phyloP scores from a whole-genome alignment of 352 stramenopile genomes.

The Elongisporangium anandrum region DNA sequence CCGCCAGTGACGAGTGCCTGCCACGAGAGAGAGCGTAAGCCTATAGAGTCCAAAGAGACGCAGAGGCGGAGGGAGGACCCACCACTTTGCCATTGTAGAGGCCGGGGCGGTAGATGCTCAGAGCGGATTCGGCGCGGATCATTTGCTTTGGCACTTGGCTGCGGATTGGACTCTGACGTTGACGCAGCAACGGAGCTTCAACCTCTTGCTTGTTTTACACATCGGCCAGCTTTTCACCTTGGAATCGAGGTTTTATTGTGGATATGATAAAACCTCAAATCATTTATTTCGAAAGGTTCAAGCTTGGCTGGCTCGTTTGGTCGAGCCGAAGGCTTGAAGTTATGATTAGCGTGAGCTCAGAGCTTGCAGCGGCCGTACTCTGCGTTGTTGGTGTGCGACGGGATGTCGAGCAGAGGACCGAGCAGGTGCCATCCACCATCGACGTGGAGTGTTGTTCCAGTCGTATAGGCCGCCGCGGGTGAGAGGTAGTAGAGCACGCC shows the following conservation, averaged over 20 bases:
- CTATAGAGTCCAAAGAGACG: background rate
- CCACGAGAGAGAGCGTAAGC: constrained; percentile 2
- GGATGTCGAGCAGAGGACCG: constrained; percentile 68
- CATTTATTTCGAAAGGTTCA: no score
- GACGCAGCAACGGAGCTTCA: constrained; percentile 2
- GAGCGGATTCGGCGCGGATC: constrained; percentile 47
- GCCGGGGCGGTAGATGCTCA: constrained; percentile 56
- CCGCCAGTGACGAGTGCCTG: constrained; percentile 84
- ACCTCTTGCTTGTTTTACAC: background rate
- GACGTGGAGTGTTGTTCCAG: constrained; percentile 84
- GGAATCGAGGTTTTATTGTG: background rate
- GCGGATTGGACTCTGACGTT: constrained; percentile 1
- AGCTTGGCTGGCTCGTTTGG: no score
- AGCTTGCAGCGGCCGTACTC: constrained; percentile 79
- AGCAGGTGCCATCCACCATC: constrained; percentile 82
- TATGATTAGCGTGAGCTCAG: constrained; percentile 12
- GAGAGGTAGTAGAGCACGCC: constrained; percentile 88
- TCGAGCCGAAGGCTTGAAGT: background rate
- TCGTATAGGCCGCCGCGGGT: constrained; percentile 88
- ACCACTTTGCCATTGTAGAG: constrained; percentile 80
- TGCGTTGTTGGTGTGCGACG: constrained; percentile 70
- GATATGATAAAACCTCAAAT: background rate
- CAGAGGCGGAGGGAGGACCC: no score
- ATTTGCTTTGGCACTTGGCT: constrained; percentile 11
- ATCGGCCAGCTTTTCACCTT: background rate